Evolutionary conservation across 768 basidiomycete species (phyloP).

Genomic region (Rubroboletus satanas): DNA sequence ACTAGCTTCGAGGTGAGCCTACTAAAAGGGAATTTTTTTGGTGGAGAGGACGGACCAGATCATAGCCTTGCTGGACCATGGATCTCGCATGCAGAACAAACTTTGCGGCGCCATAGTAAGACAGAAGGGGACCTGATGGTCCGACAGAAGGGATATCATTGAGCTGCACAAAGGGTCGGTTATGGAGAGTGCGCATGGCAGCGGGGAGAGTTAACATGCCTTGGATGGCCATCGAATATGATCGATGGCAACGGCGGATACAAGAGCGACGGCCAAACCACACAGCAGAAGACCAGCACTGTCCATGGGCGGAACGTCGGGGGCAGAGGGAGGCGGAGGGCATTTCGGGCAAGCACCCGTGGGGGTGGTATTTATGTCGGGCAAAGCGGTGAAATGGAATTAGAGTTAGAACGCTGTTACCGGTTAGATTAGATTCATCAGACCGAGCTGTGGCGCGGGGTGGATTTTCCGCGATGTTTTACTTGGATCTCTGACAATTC

Average conservation of each 20-base stretch:
- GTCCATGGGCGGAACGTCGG: conserved; percentile 27
- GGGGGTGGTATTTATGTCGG: conserved; percentile 32
- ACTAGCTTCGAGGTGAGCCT: conserved; percentile 21
- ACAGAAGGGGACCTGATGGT: conserved; percentile 32
- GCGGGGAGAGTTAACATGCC: conserved; percentile 9
- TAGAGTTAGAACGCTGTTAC: conserved; percentile 28
- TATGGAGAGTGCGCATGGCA: not conserved
- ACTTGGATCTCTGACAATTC: not conserved
- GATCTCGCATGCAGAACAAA: conserved; percentile 31
- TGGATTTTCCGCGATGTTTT: conserved; percentile 6
- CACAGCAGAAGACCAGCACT: conserved; percentile 18
- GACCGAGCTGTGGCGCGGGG: conserved; percentile 22
- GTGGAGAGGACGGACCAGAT: conserved; percentile 22
- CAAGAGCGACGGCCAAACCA: conserved; percentile 17
- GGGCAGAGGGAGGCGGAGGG: conserved; percentile 19
- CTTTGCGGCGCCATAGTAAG: conserved; percentile 30
- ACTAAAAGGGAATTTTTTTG: not conserved
- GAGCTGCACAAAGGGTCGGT: conserved; percentile 20
- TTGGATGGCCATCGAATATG: conserved; percentile 26
- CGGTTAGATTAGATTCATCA: conserved; percentile 29
- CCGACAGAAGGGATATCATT: conserved; percentile 35
- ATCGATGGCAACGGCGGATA: conserved; percentile 12
- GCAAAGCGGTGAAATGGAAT: conserved; percentile 22
- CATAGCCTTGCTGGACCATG: conserved; percentile 37
- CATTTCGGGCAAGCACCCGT: conserved; percentile 27